Base-by-base conservation (phyloP, 1,139 yeast species). In the Saccharomycopsis crataegensis region DNA sequence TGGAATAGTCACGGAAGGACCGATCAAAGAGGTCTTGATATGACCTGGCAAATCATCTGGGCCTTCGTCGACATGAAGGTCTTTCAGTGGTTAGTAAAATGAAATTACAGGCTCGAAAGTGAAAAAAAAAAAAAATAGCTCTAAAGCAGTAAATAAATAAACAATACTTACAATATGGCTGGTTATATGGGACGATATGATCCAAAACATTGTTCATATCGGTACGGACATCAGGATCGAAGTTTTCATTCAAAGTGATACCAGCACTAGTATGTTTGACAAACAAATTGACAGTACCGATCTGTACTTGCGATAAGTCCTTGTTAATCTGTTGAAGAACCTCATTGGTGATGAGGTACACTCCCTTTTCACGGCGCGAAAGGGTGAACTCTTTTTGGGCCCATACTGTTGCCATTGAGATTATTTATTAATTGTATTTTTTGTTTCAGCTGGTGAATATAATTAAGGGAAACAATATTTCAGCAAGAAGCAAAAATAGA, bases 11-110 rank as follows among this genome's bases (percentile, higher is more conserved):
- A 86, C 70, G 11, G 80, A 75, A 2, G 80, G 83, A 32, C 95
- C 94, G 9, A 85, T 76, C 49, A 84, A 58, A 1, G 82, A 70
- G 38, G 86, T 75, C 62, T 85, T 82, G 55, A 83, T 80, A 65
- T 86, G 95, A 0, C 90, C 87, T 1, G 93, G 88, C 88, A 85
- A 83, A 65, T 86, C 94, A 65, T 86, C 93, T 1, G 86, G 79
- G 1, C 87, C 95, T 67, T 86, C 95, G 57, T 83, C 91, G 0
- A 64, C 64, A 33, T 54, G 57, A 12, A 52, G 17, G 36, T 14
- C 59, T 58, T 45, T 2, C 28, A 4, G 4, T 22, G 4, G 28
- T 22, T 22, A 22, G 75, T 77, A 63, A 86, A 93, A 45, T 78
- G 69, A 61, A 81, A 82, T 37, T 37, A 37, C 14, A 12, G 14